Base-by-base conservation (phyloP, 441 rosid genomes). In the Erysimum cheiri region DNA sequence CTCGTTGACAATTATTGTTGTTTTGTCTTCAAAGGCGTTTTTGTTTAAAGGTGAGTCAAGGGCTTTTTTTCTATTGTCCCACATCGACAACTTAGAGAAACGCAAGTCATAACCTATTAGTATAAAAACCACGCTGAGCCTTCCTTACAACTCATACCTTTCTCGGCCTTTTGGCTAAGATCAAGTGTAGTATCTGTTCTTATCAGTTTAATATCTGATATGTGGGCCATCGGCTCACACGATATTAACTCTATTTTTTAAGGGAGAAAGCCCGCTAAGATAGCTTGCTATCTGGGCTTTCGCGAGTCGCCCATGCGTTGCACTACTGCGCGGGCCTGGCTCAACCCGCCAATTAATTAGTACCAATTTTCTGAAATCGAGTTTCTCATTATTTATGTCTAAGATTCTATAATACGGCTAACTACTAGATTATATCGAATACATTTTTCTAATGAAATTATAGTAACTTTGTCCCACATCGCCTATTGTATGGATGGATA, bases 151-250 rank as follows among this genome's bases (percentile, higher is more conserved):
- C 1, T 29, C 59, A 73, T 70, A 70, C 73, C 85, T 86, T 85
- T 86, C 84, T 84, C 83, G 92, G 96, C 92, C 96, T 89, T 87
- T 88, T 83, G 97, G 96, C 95, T 89, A 91, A 89, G 95, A 93
- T 91, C 98, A 91, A 88, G 91, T 87, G 95, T 86, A 88, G 92
- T 89, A 88, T 86, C 85, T 88, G 93, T 84, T 89, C 85, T 82
- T 89, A 90, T 90, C 88, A 81, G 88, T 92, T 84, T 88, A 86
- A 86, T 88, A 87, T 86, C 84, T 87, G 87, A 85, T 88, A 81
- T 65, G 80, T 84, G 89, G 82, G 1, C 24, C 64, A 83, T 77
- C 13, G 80, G 48, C 0, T 0, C 78, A 72, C 75, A 78, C 56
- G 84, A 78, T 83, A 80, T 76, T 78, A 83, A 80, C 76, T 76